Percentiles rank a stretch among this genome's conserved stretches.
phyloP scores from a whole-genome alignment of 73 alveolate species.

The Stentor roeselii region DNA sequence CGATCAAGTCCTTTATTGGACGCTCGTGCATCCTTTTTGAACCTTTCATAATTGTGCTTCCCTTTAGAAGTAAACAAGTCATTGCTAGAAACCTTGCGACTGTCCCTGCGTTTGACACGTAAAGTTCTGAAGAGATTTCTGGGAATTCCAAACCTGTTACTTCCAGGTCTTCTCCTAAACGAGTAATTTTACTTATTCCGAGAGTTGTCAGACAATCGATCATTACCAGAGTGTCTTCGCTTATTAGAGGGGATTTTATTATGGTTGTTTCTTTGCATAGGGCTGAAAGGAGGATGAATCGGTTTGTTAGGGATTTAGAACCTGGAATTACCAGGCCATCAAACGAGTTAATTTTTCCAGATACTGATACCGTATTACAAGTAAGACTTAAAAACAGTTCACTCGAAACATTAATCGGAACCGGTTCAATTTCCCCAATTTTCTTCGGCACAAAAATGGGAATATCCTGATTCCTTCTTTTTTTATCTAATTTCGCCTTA shows the following conservation, averaged over 20 bases:
- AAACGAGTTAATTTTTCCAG: neutral
- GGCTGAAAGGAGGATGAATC: constrained; percentile 40
- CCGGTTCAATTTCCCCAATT: constrained; percentile 5
- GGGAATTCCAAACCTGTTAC: neutral
- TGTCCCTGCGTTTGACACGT: constrained; percentile 44
- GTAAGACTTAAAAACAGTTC: neutral
- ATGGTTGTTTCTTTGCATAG: constrained; percentile 25
- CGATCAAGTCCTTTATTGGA: constrained; percentile 34
- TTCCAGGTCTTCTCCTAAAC: neutral
- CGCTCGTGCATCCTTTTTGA: constrained; percentile 33
- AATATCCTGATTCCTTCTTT: neutral
- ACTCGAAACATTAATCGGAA: neutral
- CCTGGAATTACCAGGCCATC: constrained; percentile 22
- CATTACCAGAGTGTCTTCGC: constrained; percentile 29
- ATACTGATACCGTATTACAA: neutral
- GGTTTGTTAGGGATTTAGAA: constrained; percentile 35
- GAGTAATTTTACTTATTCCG: constrained; percentile 20
- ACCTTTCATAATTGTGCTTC: constrained; percentile 17
- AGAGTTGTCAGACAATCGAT: neutral
- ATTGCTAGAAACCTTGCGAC: constrained; percentile 37
- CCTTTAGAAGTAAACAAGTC: constrained; percentile 9
- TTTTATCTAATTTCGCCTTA: constrained; percentile 7
- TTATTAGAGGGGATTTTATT: neutral
- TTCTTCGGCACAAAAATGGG: neutral
- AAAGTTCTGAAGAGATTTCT: neutral